Conservation (phyloP, 2,329 filamentous ascomycete genomes). For the Orbilia brochopaga region DNA sequence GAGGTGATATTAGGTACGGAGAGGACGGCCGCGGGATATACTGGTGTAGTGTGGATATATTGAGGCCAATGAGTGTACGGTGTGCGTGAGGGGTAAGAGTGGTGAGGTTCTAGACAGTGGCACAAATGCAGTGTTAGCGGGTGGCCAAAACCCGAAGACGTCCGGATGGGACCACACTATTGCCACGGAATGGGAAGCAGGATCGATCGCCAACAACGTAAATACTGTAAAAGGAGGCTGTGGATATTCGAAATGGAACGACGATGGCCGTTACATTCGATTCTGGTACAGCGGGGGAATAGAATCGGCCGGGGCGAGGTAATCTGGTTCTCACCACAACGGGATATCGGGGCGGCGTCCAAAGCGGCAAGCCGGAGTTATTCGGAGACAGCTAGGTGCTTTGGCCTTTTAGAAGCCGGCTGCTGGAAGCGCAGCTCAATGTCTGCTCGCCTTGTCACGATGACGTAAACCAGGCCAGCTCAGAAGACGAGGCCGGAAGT, state of each 20-base stretch:
- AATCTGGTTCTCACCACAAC: slow-evolving; percentile 10
- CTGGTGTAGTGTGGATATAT: slow-evolving; percentile 53
- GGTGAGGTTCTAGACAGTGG: slow-evolving; percentile 1
- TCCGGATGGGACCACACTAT: background rate
- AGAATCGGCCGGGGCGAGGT: slow-evolving; percentile 4
- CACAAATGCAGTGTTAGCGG: background rate
- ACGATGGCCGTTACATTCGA: background rate
- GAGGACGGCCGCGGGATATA: slow-evolving; percentile 56
- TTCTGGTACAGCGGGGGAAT: background rate
- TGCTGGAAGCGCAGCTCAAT: slow-evolving; percentile 1
- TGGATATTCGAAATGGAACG: background rate
- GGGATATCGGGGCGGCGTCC: slow-evolving; percentile 13
- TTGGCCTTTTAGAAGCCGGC: slow-evolving; percentile 29
- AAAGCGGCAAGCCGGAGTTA: slow-evolving; percentile 46
- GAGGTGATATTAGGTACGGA: background rate
- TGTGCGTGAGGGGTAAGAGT: background rate
- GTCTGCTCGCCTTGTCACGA: background rate
- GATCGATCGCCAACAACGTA: background rate
- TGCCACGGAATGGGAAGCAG: background rate
- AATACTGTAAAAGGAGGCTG: background rate
- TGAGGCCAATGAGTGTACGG: background rate
- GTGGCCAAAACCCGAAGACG: slow-evolving; percentile 6
- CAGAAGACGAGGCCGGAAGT: slow-evolving; percentile 30
- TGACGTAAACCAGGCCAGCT: background rate
- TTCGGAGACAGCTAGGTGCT: slow-evolving; percentile 33